These are phyloP conservation scores for Ogataea pini DNA, from an alignment of 805 yeast species.

Conservation along the genomic window DNA sequence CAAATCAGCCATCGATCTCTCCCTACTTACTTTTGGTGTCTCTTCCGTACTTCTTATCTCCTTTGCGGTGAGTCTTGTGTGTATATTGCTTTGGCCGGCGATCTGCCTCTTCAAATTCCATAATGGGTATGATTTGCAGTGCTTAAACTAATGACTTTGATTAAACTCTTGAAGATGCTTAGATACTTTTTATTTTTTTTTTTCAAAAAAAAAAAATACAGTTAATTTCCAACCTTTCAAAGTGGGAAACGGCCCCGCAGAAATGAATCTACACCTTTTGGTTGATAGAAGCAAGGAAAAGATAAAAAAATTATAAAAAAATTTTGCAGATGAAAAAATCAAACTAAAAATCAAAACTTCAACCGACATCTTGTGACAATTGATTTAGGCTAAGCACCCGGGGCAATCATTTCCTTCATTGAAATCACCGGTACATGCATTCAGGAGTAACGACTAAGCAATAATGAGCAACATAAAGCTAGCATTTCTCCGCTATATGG, in stretches of 20 bases:
- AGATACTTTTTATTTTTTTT: no score
- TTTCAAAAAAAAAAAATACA: not conserved
- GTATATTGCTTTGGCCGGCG: not conserved
- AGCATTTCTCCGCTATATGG: constrained; percentile 31
- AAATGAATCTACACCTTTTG: not conserved
- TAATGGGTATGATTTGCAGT: no score
- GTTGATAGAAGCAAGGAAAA: not conserved
- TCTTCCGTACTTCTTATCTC: constrained; percentile 25
- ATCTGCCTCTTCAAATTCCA: not conserved
- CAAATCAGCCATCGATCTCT: not conserved
- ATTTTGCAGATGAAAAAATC: not conserved
- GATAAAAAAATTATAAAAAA: not conserved
- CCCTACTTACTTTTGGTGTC: constrained; percentile 30
- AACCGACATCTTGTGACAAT: not conserved
- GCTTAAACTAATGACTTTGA: no score
- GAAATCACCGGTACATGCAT: not conserved
- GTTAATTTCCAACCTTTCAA: not conserved
- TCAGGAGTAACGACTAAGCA: not conserved
- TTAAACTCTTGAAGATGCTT: no score
- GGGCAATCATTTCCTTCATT: not conserved
- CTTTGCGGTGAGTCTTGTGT: not conserved
- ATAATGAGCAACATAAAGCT: constrained; percentile 28
- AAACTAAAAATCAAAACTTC: constrained; percentile 1
- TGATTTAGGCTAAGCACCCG: no score
- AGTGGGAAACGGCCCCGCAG: not conserved